Conservation (phyloP, 1,139 yeast species). For the Protomyces macrosporus region DNA sequence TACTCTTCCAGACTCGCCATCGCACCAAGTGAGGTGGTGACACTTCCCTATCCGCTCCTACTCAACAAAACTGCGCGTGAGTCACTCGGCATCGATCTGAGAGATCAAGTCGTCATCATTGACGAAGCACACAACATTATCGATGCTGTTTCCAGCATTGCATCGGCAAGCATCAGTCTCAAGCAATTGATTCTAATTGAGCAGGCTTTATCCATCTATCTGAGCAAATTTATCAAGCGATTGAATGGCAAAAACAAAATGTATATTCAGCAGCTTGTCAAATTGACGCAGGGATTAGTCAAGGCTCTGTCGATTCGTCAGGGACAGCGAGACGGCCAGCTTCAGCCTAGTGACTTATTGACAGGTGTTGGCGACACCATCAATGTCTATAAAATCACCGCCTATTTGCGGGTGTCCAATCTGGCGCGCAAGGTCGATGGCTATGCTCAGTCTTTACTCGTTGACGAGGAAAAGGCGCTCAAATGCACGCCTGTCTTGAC, state of each 20-base stretch:
- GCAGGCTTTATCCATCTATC: slow-evolving; percentile 51
- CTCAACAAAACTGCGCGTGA: slow-evolving; percentile 61
- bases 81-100: slow-evolving; percentile 54
- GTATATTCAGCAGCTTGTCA: slow-evolving; percentile 59
- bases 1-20: slow-evolving; percentile 62
- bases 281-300: slow-evolving; percentile 49
- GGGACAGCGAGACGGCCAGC: slow-evolving; percentile 42
- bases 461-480: slow-evolving; percentile 29
- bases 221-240: slow-evolving; percentile 54
- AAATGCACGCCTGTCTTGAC: slow-evolving; percentile 53
- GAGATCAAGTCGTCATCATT: slow-evolving; percentile 64
- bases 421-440: slow-evolving; percentile 80
- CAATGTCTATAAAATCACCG: slow-evolving; percentile 63
- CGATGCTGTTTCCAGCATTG: slow-evolving; percentile 66
- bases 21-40: slow-evolving; percentile 61
- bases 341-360: slow-evolving; percentile 50
- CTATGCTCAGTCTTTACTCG: slow-evolving; percentile 44
- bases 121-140: slow-evolving; percentile 92
- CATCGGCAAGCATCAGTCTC: slow-evolving; percentile 56
- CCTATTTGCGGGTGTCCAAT: slow-evolving; percentile 61
- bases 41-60: slow-evolving; percentile 80
- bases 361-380: slow-evolving; percentile 51
- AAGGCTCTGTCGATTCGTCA: slow-evolving; percentile 40
- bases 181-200: slow-evolving; percentile 48
- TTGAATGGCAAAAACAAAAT: slow-evolving; percentile 72